phyloP scores from a whole-genome alignment of 371 early-diverging fungal genomes.

The Apophysomyces ossiformis region DNA sequence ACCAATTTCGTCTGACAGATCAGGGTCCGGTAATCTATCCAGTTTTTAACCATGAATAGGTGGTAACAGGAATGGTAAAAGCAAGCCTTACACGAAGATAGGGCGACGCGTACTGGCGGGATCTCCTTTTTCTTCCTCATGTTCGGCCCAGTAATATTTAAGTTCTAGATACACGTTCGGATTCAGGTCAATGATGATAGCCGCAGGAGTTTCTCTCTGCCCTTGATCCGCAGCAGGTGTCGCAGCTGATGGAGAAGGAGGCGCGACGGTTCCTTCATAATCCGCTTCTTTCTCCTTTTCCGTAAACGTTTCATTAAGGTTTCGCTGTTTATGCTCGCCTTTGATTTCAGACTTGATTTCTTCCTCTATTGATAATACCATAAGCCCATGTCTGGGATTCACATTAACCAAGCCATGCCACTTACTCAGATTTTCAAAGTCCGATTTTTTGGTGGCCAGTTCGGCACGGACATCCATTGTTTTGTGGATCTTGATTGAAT shows the following conservation, averaged over 20 bases:
- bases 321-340: background rate
- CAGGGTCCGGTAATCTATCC: constrained; percentile 47
- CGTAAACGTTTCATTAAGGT: background rate
- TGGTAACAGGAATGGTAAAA: background rate
- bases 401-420: background rate
- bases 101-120: constrained; percentile 24
- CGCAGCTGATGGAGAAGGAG: background rate
- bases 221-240: constrained; percentile 12
- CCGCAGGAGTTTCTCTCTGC: constrained; percentile 13
- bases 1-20: constrained; percentile 55
- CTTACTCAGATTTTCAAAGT: constrained; percentile 8
- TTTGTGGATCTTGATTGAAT: constrained; percentile 50
- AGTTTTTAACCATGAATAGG: background rate
- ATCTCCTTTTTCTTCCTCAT: constrained; percentile 22
- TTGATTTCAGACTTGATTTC: background rate
- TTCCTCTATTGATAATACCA: background rate
- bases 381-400: too few relatives aligned
- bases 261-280: background rate
- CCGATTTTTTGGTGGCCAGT: background rate
- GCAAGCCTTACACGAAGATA: constrained; percentile 31
- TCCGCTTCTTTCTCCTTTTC: background rate
- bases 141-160: constrained; percentile 14
- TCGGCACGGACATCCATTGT: constrained; percentile 29
- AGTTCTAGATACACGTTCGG: constrained; percentile 48
- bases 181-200: constrained; percentile 40